A percentile compares a stretch with the other conserved stretches of the same genome.
Conservation (phyloP, 2,329 filamentous ascomycete species). For the Parafenestella ontariensis region DNA sequence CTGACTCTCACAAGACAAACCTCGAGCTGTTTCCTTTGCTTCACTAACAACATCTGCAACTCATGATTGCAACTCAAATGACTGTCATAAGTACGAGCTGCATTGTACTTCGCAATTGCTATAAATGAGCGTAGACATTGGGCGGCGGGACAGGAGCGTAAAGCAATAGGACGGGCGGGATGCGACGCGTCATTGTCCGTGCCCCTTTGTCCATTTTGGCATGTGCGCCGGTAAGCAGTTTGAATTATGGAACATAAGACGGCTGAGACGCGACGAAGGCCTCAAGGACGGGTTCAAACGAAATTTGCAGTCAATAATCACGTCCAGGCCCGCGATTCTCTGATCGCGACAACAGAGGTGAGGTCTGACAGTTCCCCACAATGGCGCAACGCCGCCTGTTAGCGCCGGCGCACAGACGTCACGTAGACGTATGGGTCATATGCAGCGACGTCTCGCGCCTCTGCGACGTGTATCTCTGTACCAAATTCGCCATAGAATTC, state of each 20-base stretch:
- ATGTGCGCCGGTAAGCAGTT: background rate
- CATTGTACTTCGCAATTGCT: no score
- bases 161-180: background rate
- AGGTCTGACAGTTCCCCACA: slow-evolving; percentile 9
- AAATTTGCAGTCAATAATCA: background rate
- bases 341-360: background rate
- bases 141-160: background rate
- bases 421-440: slow-evolving; percentile 6
- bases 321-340: background rate
- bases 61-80: no score
- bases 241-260: background rate
- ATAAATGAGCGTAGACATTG: no score
- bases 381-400: background rate
- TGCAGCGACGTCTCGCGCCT: background rate
- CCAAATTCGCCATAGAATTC: background rate
- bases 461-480: background rate
- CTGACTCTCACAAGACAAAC: no score
- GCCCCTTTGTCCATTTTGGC: background rate
- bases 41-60: no score
- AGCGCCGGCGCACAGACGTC: slow-evolving; percentile 4
- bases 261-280: background rate
- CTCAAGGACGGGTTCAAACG: background rate
- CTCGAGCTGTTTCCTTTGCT: no score
- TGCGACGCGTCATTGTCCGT: background rate
- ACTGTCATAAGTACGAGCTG: no score